Base-by-base conservation (phyloP, 768 basidiomycete genomes). In the Psilocybe cyanescens region DNA sequence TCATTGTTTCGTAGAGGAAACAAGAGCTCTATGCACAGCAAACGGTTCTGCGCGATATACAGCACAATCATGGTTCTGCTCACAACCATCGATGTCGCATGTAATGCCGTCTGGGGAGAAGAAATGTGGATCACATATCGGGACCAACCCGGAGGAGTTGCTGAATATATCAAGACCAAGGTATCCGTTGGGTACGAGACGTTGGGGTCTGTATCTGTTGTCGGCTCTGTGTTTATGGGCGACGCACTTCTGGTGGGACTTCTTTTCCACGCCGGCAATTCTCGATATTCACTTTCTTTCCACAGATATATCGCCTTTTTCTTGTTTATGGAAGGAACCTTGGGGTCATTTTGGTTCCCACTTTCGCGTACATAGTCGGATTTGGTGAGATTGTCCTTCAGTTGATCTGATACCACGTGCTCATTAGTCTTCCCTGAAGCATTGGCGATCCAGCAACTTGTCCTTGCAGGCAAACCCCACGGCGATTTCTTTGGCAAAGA, bases 401-500 rank as follows among this genome's bases (percentile, higher is more conserved):
- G 4, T 31, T 29, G 5, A 17, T 16, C 11, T 29, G 41, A 5
- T 8, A 44, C 24, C 3, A 9, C 19, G 17, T 30, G 14, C 55
- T 17, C 28, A n/a, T 28, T 17, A 11, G 8, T 31, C 31, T 2
- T n/a, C 41, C 16, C 39, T 14, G 9, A 39, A 55, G 55, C 78
- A 70, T 17, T 79, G 56, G 72, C 74, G 14, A 72, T 82, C 64
- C 69, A 76, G 14, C 70, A 75, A 30, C 68, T 82, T 14, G 72
- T 78, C 39, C 58, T 72, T 44, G 69, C 75, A 33, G 78, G 75
- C 17, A 63, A 64, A 37, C 79, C 79, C 0, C 68, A 72, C n/a
- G 75, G 74, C 3, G 73, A 75, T 65, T 76, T 79, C 66, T 78
- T 79, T 63, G 65, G 64, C 5, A 72, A 72, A n/a, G 68, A 71